Evolutionary conservation across 768 basidiomycete species (phyloP).

Genomic region (Panellus pusillus): DNA sequence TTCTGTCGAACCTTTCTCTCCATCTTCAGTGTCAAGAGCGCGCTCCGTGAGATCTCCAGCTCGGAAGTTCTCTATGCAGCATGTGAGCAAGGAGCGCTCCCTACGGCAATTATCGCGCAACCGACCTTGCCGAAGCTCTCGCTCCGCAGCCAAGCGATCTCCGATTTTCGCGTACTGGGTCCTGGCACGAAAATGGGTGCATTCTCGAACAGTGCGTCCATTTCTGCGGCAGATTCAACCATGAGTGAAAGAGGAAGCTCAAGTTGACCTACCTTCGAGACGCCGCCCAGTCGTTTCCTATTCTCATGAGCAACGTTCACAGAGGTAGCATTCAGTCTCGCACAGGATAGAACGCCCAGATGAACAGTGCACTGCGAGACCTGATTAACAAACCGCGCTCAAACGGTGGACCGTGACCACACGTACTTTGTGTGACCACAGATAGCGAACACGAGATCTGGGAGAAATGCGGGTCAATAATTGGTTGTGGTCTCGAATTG

Average conservation of each 20-base stretch:
- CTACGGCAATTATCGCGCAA: background rate
- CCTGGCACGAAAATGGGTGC: constrained; percentile 39
- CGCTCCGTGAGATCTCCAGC: constrained; percentile 31
- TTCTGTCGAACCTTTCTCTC: constrained; percentile 20
- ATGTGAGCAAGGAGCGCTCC: background rate
- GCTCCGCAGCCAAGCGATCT: constrained; percentile 36
- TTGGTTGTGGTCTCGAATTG: too few relatives aligned
- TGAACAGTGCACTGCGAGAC: constrained; percentile 34
- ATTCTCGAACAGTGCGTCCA: constrained; percentile 42
- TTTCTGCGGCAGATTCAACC: constrained; percentile 28
- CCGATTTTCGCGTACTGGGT: constrained; percentile 36
- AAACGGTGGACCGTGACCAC: background rate
- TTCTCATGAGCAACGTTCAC: background rate
- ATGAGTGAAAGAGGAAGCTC: background rate
- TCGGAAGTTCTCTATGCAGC: constrained; percentile 28
- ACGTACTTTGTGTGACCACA: constrained; percentile 45
- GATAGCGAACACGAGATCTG: constrained; percentile 46
- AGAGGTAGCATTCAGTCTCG: constrained; percentile 1
- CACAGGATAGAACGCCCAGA: constrained; percentile 46
- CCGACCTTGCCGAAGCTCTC: constrained; percentile 40
- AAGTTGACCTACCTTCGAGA: constrained; percentile 35
- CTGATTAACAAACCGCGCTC: background rate
- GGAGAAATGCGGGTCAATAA: background rate
- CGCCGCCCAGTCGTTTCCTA: constrained; percentile 45
- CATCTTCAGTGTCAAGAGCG: constrained; percentile 11